A percentile compares a stretch with the other conserved stretches of the same genome.
Conservation (phyloP, 192 early-diverging fungal genomes). For the Allomyces macrogynus region DNA sequence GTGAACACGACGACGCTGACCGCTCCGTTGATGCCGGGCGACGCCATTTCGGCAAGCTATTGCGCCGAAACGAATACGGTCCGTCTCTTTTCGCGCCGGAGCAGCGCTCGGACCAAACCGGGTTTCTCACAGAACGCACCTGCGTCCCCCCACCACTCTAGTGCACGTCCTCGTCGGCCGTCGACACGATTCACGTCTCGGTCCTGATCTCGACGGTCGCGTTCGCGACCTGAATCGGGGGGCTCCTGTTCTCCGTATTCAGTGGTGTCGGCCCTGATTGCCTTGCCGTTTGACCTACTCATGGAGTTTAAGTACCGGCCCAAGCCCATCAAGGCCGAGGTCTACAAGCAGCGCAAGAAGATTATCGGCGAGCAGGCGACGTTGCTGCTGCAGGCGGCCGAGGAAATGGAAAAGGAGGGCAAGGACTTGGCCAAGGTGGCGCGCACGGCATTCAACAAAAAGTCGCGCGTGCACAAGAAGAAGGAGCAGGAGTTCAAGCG, state of each 20-base stretch:
- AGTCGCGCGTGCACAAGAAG: slow-evolving; percentile 18
- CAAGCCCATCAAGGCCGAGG: slow-evolving; percentile 26
- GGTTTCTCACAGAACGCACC: too few relatives aligned
- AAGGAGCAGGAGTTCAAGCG: slow-evolving; percentile 30
- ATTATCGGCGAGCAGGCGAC: slow-evolving; percentile 25
- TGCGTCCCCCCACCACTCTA: too few relatives aligned
- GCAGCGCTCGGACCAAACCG: too few relatives aligned
- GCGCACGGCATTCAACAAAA: slow-evolving; percentile 12
- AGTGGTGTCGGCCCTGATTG: slow-evolving; percentile 30
- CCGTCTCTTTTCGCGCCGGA: too few relatives aligned
- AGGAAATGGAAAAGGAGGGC: slow-evolving; percentile 22
- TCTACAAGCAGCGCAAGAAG: slow-evolving; percentile 25
- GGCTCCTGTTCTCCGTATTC: slow-evolving; percentile 32
- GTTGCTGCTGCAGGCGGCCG: slow-evolving; percentile 24
- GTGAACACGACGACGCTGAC: slow-evolving; percentile 2
- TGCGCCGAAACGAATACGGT: too few relatives aligned
- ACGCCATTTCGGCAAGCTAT: too few relatives aligned
- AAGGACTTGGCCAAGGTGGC: slow-evolving; percentile 6
- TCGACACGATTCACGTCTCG: slow-evolving; percentile 12
- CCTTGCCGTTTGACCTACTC: slow-evolving; percentile 29
- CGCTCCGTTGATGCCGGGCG: neutral
- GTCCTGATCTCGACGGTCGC: slow-evolving; percentile 32
- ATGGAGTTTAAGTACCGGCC: slow-evolving; percentile 28
- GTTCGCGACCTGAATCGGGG: slow-evolving; percentile 25
- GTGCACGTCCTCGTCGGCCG: neutral